Conservation (phyloP, 192 early-diverging fungal genomes). For the Funneliformis mosseae region DNA sequence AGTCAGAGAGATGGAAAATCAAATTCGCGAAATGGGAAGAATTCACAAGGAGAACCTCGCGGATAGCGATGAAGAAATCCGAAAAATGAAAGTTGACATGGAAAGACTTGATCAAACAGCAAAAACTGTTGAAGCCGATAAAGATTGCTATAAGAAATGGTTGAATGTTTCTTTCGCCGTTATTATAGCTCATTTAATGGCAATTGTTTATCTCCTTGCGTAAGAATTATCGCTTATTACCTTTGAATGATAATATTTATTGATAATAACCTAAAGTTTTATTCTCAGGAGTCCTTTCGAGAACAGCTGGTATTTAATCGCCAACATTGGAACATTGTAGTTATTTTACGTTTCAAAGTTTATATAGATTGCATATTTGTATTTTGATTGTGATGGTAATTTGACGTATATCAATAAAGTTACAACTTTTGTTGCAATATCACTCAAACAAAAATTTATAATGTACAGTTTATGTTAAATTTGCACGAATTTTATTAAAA, state of each 20-base stretch:
- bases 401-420: too few species aligned
- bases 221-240: background rate
- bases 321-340: background rate
- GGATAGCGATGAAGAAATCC: background rate
- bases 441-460: too few species aligned
- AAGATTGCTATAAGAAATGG: background rate
- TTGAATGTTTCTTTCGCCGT: background rate
- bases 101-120: background rate
- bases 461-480: too few species aligned
- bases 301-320: background rate
- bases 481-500: too few species aligned
- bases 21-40: background rate
- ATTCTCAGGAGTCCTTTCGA: background rate
- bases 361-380: too few species aligned
- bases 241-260: background rate
- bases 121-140: background rate
- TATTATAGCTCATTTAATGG: background rate
- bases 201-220: background rate
- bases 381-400: too few species aligned
- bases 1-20: background rate
- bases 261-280: background rate
- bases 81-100: background rate
- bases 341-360: too few species aligned
- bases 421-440: too few species aligned
- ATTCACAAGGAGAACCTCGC: background rate